phyloP scores from a whole-genome alignment of 768 basidiomycete genomes.

The Phanerochaete carnosa region DNA sequence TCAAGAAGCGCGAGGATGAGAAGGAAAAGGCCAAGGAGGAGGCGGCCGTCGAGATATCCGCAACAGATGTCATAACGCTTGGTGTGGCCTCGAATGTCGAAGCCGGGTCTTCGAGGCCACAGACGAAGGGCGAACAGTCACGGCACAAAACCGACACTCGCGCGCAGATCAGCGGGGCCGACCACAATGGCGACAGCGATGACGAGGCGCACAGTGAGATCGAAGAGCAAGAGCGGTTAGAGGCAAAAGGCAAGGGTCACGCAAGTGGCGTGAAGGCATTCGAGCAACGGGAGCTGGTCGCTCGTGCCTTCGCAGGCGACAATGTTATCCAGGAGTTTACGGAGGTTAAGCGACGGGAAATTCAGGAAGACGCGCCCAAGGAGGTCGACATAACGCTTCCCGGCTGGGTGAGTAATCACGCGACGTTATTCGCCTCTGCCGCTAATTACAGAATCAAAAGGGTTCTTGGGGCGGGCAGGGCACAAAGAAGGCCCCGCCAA shows the following conservation, averaged over 20 bases:
- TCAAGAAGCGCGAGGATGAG: conserved; percentile 52
- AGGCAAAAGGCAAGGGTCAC: conserved; percentile 41
- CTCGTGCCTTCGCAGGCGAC: conserved; percentile 94
- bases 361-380: conserved; percentile 82
- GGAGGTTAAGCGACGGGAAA: conserved; percentile 76
- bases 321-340: conserved; percentile 92
- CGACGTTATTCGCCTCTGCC: neutral
- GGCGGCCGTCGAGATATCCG: conserved; percentile 73
- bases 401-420: conserved; percentile 74
- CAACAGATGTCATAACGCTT: conserved; percentile 44
- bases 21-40: conserved; percentile 66
- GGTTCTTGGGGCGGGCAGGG: conserved; percentile 92
- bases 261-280: conserved; percentile 57
- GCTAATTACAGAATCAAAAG: conserved; percentile 34
- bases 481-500: conserved; percentile 53
- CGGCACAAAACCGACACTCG: neutral
- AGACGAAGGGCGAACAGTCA: conserved; percentile 16
- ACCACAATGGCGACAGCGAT: conserved; percentile 38
- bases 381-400: conserved; percentile 88
- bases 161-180: no score
- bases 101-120: conserved; percentile 14
- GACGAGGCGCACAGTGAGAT: conserved; percentile 63
- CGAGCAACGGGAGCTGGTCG: conserved; percentile 89
- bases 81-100: conserved; percentile 1
- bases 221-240: conserved; percentile 61